phyloP scores from a whole-genome alignment of 768 basidiomycete species.

The Psilocybe azurescens region DNA sequence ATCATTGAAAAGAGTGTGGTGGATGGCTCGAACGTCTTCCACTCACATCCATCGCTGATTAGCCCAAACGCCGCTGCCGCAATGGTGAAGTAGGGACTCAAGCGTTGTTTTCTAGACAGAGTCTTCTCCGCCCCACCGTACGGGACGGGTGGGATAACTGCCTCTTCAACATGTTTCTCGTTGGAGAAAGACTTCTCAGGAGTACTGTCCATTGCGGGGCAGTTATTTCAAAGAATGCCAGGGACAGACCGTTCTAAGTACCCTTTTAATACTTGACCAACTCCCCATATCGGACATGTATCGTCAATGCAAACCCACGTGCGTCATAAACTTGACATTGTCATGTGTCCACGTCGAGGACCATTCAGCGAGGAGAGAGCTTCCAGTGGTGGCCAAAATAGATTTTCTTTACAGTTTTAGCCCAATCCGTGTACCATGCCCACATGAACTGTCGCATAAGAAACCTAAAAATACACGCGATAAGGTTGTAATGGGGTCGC shows the following conservation, averaged over 20 bases:
- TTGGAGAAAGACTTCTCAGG: background rate
- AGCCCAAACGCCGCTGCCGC: constrained; percentile 67
- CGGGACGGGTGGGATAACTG: background rate
- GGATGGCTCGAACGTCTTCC: background rate
- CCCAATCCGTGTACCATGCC: background rate
- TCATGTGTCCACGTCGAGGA: background rate
- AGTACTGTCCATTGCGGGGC: constrained; percentile 3
- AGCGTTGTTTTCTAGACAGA: constrained; percentile 39
- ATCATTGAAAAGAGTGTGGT: background rate
- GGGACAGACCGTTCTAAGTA: background rate
- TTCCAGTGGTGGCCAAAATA: background rate
- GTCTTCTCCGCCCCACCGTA: background rate
- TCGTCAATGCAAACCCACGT: constrained; percentile 9
- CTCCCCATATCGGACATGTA: background rate
- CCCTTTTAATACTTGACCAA: constrained; percentile 4
- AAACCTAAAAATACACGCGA: too few species aligned
- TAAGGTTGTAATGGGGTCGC: too few species aligned
- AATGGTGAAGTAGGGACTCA: constrained; percentile 70
- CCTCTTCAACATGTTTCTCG: constrained; percentile 9
- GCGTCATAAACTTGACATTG: constrained; percentile 6
- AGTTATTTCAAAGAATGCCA: background rate
- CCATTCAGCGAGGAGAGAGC: background rate
- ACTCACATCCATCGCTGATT: constrained; percentile 64
- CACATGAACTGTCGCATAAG: background rate
- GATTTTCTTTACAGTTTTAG: background rate